Conservation (phyloP, 148 eudicot genomes). For the Vaccinium corymbosum region DNA sequence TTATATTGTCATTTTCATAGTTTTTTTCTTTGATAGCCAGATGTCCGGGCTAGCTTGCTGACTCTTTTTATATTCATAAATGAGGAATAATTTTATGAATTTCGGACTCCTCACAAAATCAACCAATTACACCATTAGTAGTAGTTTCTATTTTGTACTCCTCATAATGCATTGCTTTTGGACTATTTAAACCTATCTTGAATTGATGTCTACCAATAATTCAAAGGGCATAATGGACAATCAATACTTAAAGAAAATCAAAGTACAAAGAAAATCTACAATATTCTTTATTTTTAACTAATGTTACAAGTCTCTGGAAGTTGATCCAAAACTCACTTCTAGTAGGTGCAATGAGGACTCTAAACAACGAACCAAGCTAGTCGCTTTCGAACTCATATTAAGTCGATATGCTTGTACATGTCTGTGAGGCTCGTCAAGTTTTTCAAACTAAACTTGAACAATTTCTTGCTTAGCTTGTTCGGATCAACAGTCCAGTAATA, state of each 20-base stretch:
- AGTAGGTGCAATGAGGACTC: not conserved
- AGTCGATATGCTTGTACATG: not conserved
- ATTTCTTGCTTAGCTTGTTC: not conserved
- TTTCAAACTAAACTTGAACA: not conserved
- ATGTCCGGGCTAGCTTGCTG: too few relatives aligned
- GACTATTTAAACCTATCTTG: not conserved
- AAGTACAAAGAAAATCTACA: not conserved
- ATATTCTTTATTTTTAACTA: not conserved
- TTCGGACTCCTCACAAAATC: not conserved
- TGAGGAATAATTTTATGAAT: not conserved
- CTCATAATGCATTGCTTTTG: not conserved
- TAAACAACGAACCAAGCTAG: not conserved
- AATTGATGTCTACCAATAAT: conserved; percentile 12
- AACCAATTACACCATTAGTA: conserved; percentile 3
- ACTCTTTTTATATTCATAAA: not conserved
- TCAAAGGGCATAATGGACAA: not conserved
- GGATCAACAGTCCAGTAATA: not conserved
- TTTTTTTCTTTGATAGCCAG: too few relatives aligned
- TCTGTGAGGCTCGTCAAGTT: not conserved
- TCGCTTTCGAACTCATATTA: not conserved
- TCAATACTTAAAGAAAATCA: not conserved
- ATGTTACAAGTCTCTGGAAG: not conserved
- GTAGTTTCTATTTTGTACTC: not conserved
- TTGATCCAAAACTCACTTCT: not conserved
- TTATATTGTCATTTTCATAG: not conserved